Conservation (phyloP, 495 filamentous ascomycete species). For the Talaromyces trachyspermus region DNA sequence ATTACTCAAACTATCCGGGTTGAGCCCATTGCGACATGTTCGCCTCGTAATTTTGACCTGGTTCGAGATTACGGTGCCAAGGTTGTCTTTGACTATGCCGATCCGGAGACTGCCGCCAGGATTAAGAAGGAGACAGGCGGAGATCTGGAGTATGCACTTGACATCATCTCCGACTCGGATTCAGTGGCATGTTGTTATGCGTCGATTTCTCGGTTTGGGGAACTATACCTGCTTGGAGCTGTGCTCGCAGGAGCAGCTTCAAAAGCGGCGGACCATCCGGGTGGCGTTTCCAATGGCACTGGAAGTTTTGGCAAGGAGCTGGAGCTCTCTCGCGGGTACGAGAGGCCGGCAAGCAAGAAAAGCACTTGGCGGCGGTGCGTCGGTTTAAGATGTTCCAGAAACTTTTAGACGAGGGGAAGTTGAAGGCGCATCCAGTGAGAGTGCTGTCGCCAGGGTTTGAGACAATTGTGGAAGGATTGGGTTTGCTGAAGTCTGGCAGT, state of each 20-base stretch:
- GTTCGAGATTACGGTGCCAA: slow-evolving; percentile 44
- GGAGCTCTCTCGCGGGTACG: background rate
- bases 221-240: slow-evolving; percentile 33
- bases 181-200: slow-evolving; percentile 32
- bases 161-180: slow-evolving; percentile 30
- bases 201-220: slow-evolving; percentile 34
- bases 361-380: background rate
- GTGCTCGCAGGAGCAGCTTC: slow-evolving; percentile 18
- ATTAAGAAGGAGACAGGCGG: slow-evolving; percentile 33
- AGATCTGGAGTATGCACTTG: slow-evolving; percentile 29
- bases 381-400: slow-evolving; percentile 12
- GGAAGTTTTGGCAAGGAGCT: slow-evolving; percentile 17
- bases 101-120: slow-evolving; percentile 30
- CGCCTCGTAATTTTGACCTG: slow-evolving; percentile 47
- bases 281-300: slow-evolving; percentile 23
- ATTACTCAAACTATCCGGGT: slow-evolving; percentile 18
- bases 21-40: slow-evolving; percentile 46
- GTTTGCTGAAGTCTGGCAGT: background rate
- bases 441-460: background rate
- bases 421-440: slow-evolving; percentile 16
- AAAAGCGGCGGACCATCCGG: slow-evolving; percentile 18
- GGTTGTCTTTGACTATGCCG: slow-evolving; percentile 48
- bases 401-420: slow-evolving; percentile 17
- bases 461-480: background rate
- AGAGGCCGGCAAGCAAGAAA: background rate